Conservation (phyloP, 306 rosid genomes). For the Acacia confusa region DNA sequence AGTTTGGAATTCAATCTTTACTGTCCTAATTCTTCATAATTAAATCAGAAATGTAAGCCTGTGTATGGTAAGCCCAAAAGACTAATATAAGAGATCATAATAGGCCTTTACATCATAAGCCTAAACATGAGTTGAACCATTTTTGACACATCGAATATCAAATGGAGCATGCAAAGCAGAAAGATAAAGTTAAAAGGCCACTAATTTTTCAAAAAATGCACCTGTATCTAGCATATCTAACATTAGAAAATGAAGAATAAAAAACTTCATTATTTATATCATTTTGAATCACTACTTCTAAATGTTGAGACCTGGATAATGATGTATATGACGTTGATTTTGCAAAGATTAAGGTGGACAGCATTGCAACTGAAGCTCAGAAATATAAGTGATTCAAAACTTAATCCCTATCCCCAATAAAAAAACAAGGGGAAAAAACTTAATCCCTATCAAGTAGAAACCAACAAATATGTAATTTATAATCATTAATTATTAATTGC, state of each 20-base stretch:
- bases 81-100: background rate
- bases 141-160: background rate
- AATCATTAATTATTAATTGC: background rate
- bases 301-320: background rate
- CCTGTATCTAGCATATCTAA: background rate
- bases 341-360: background rate
- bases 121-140: background rate
- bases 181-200: background rate
- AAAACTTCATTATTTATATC: background rate
- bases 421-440: background rate
- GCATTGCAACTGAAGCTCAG: slow-evolving; percentile 2
- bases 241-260: background rate
- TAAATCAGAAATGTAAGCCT: background rate
- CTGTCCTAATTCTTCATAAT: background rate
- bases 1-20: too few relatives aligned
- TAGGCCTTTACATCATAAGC: background rate
- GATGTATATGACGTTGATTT: background rate
- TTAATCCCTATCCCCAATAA: background rate
- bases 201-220: background rate
- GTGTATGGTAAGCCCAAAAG: background rate
- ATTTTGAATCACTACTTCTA: slow-evolving; percentile 16
- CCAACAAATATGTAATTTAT: background rate
- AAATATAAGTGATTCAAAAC: background rate
- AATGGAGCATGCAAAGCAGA: slow-evolving; percentile 2
- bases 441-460: background rate